Conservation (phyloP, 2,329 filamentous ascomycete genomes). For the Ophiobolus disseminans region DNA sequence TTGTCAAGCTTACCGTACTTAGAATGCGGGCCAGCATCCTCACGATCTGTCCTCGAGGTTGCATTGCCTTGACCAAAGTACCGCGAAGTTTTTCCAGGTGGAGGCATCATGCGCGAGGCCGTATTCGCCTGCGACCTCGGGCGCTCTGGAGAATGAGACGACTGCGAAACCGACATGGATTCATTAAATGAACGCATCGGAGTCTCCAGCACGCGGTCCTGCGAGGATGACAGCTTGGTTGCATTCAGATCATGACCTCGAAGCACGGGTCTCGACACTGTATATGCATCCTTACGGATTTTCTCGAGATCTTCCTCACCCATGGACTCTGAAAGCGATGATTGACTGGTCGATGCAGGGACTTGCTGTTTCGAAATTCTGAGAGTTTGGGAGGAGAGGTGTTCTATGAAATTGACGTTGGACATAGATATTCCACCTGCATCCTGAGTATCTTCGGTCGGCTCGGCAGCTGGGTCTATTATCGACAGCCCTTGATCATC, state of each 20-base stretch:
- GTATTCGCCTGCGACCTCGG: conserved; percentile 43
- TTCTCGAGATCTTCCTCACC: background rate
- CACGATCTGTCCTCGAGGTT: background rate
- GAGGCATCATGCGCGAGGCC: conserved; percentile 37
- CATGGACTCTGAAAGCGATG: background rate
- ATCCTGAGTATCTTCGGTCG: conserved; percentile 21
- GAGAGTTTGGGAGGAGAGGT: too few species aligned
- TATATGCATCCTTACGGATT: background rate
- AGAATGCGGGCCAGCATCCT: background rate
- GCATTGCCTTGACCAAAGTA: background rate
- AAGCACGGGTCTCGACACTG: background rate
- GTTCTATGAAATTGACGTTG: too few species aligned
- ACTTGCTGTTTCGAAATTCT: background rate
- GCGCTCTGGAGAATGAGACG: conserved; percentile 21
- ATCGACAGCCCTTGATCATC: conserved; percentile 10
- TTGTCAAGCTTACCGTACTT: background rate
- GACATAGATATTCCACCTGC: background rate
- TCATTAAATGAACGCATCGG: background rate
- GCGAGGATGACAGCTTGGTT: background rate
- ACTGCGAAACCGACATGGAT: conserved; percentile 6
- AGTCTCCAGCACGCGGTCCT: background rate
- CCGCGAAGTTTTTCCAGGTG: conserved; percentile 1
- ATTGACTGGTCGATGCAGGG: background rate
- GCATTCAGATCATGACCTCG: background rate
- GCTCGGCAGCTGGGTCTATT: conserved; percentile 7